Base-by-base conservation (phyloP, 2,329 filamentous ascomycete species). In the Domatiomyces catenatus region DNA sequence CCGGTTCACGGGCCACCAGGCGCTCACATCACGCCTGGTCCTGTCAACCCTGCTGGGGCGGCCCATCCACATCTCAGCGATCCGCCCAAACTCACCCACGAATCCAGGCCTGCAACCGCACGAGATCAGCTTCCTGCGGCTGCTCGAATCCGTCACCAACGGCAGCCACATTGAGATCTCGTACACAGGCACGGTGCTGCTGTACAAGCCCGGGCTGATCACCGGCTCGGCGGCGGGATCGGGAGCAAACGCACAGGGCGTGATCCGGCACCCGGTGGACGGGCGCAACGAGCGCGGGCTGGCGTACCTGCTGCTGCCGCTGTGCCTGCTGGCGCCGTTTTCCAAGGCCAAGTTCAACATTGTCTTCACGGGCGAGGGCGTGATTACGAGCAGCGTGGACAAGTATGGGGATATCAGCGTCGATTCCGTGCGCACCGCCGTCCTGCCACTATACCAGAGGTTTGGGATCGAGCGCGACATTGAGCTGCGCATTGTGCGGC, bases 101-200 rank as follows among this genome's bases (percentile, higher is more conserved):
- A 82, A 84, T 61, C 89, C 92, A 1, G 92, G 92, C 61, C 84
- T 98, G 50, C 83, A 86, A 49, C 83, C 87, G 47, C 84, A 94
- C 71, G 92, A 98, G 70, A 82, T 96, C 61, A 96, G 92, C 46
- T 90, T 98, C 67, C 77, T 98, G 28, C 89, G 92, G 51, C 84
- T 98, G 17, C 81, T 98, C 63, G 92, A 96, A 67, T 78, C 86
- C 59, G 76, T 98, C 61, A 98, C 92, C 63, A 98, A 98, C 73
- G 92, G 92, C 69, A 86, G 85, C 52, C 81, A 84, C 50, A 87
- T 96, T 70, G 89, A 95, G 63, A 94, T 98, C 60, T 94, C 88
- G 8, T 92, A 94, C 70, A 95, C 88, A 1, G 92, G 92, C 64
- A 96, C 92, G 0, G 89, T 87, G 1, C 78, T 98, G 50, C 83